Percentiles rank a stretch among this genome's conserved stretches.
These are phyloP conservation scores for Xerocomus nothofagi DNA, from an alignment of 1,284 basidiomycete species.

Conservation along the genomic window DNA sequence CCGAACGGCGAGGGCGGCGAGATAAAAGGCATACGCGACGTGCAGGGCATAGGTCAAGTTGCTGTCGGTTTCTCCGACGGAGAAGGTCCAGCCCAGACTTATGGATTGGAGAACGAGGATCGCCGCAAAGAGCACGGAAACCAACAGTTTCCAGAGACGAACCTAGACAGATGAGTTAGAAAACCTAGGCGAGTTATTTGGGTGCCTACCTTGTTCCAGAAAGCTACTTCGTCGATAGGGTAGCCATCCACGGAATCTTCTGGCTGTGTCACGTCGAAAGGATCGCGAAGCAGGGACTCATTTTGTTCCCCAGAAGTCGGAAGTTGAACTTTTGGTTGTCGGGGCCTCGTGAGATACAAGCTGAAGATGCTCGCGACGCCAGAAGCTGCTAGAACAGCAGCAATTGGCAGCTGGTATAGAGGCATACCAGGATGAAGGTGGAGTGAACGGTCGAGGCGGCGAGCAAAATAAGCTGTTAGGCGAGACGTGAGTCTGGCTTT, in stretches of 20 bases:
- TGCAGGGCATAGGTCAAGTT: constrained; percentile 51
- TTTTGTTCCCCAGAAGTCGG: constrained; percentile 43
- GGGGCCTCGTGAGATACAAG: constrained; percentile 41
- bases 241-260: constrained; percentile 75
- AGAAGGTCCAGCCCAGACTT: constrained; percentile 50
- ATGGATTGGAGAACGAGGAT: constrained; percentile 53
- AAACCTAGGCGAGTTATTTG: background rate
- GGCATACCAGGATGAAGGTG: constrained; percentile 49
- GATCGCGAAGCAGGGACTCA: constrained; percentile 49
- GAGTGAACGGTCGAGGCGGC: no score
- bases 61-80: constrained; percentile 37
- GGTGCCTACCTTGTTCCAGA: constrained; percentile 67
- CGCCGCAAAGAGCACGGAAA: constrained; percentile 45
- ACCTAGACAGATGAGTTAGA: constrained; percentile 40
- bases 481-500: no score
- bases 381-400: constrained; percentile 45
- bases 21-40: constrained; percentile 59
- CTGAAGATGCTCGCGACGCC: constrained; percentile 46
- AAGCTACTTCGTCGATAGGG: constrained; percentile 67
- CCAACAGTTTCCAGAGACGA: constrained; percentile 53
- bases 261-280: constrained; percentile 75
- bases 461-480: no score
- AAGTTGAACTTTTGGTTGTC: constrained; percentile 57
- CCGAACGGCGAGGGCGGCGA: constrained; percentile 51
- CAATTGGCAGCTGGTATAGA: constrained; percentile 59